Base-by-base conservation (phyloP, 345 rosid genomes). In the Physaria fendleri region DNA sequence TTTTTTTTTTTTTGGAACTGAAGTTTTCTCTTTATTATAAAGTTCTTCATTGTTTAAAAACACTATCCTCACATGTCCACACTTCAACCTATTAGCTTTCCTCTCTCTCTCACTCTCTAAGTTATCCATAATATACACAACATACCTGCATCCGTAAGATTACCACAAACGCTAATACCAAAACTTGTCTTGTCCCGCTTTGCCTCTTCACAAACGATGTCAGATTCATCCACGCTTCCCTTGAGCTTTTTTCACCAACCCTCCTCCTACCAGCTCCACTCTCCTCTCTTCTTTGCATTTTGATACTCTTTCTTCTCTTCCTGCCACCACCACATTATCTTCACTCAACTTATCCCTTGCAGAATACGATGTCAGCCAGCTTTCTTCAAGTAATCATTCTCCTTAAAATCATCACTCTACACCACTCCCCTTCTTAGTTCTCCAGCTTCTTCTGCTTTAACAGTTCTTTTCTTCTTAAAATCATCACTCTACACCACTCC, bases 101-200 rank as follows among this genome's bases (percentile, higher is more conserved):
- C 11, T 8, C 47, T 39, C 21, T 40, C 20, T 17, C 14, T 23
- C 29, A 49, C 25, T 12, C 38, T 24, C 37, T n/a, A 39, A 16
- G 23, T 33, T 60, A 27, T 48, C 3, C 30, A 45, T 9, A 17
- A 28, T 4, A 50, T 22, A 30, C n/a, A n/a, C n/a, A n/a, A n/a
- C 23, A 8, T 78, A 93, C 95, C 95, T 93, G 97, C 95, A 93
- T 83, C 72, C 82, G 83, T 75, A 87, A 58, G 64, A 89, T 81
- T 72, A 87, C 85, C 1, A 66, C 75, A 70, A 89, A 87, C 8
- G 85, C 89, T 48, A 82, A 59, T 22, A 67, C 76, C 51, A 85
- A 63, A 47, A 85, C 75, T 34, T 77, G 79, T 39, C 82, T 74
- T 72, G 80, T 57, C 53, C 73, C 77, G 65, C 84, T 78, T 54